Conservation (phyloP, 371 early-diverging fungal genomes). For the Homolaphlyctis polyrhiza region DNA sequence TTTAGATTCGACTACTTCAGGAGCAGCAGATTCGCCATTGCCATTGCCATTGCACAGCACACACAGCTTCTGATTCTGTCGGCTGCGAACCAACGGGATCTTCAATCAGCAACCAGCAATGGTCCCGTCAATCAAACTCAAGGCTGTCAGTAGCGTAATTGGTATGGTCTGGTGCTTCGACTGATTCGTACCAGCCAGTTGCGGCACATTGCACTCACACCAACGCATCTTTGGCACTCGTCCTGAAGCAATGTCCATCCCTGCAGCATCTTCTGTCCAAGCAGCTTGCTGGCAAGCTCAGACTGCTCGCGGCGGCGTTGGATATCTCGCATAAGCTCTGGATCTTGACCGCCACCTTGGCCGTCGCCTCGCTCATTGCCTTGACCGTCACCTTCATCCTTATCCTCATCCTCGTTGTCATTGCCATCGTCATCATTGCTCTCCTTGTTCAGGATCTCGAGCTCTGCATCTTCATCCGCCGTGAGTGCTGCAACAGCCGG, state of each 20-base stretch:
- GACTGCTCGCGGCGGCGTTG: constrained; percentile 41
- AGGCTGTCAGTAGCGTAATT: too few relatives aligned
- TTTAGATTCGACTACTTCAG: background rate
- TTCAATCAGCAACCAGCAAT: too few relatives aligned
- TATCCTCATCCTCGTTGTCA: background rate
- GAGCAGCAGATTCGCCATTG: background rate
- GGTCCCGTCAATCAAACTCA: too few relatives aligned
- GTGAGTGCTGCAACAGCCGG: too few relatives aligned
- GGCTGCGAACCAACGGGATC: constrained; percentile 59
- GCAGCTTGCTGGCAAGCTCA: constrained; percentile 53
- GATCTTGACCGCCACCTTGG: background rate
- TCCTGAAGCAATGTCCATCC: constrained; percentile 71
- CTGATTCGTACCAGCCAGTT: background rate
- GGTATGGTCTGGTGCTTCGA: background rate
- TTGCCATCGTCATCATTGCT: background rate
- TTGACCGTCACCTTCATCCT: background rate
- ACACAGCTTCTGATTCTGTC: constrained; percentile 57
- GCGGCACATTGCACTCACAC: constrained; percentile 36
- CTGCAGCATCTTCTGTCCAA: constrained; percentile 63
- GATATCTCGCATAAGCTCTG: background rate
- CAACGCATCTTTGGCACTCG: constrained; percentile 56
- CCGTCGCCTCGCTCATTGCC: background rate
- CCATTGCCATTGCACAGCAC: constrained; percentile 52
- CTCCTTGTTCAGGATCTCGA: background rate
- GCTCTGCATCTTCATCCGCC: too few relatives aligned